Percentiles rank a stretch among this genome's conserved stretches.
These are phyloP conservation scores for Cercospora nicotianae DNA, from an alignment of 2,329 filamentous ascomycete genomes.

Conservation along the genomic window DNA sequence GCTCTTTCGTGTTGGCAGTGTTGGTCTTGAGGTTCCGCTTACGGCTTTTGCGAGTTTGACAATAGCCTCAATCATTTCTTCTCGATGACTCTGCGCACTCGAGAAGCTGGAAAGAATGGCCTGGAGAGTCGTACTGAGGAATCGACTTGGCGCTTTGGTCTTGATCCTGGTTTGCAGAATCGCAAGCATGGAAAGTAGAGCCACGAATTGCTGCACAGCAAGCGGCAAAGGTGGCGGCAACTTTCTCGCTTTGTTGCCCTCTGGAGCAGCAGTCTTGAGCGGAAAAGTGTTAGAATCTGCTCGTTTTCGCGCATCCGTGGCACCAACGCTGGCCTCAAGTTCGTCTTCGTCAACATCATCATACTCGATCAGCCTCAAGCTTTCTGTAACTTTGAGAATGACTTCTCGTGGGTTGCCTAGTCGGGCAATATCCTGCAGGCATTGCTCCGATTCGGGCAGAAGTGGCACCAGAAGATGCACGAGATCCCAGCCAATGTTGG, in stretches of 20 bases:
- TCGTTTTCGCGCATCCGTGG: slow-evolving; percentile 20
- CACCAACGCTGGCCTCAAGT: not conserved
- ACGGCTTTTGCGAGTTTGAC: slow-evolving; percentile 70
- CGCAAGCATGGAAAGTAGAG: slow-evolving; percentile 68
- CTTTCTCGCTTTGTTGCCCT: slow-evolving; percentile 33
- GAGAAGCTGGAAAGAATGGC: slow-evolving; percentile 68
- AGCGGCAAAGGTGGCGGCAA: slow-evolving; percentile 41
- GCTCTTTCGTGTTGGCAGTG: slow-evolving; percentile 59
- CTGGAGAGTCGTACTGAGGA: slow-evolving; percentile 73
- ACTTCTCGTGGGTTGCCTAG: slow-evolving; percentile 80
- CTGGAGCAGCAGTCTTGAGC: slow-evolving; percentile 30
- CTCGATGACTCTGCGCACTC: slow-evolving; percentile 54
- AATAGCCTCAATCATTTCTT: slow-evolving; percentile 68
- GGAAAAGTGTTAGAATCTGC: slow-evolving; percentile 34
- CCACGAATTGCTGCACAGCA: slow-evolving; percentile 61
- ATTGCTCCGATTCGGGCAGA: slow-evolving; percentile 64
- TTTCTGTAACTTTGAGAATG: slow-evolving; percentile 76
- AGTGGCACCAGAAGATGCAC: slow-evolving; percentile 71
- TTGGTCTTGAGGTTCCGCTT: slow-evolving; percentile 65
- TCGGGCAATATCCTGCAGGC: slow-evolving; percentile 71
- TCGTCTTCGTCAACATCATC: slow-evolving; percentile 55
- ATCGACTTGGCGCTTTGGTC: slow-evolving; percentile 75
- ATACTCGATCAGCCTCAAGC: slow-evolving; percentile 62
- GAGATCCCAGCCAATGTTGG: slow-evolving; percentile 81
- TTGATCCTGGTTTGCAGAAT: slow-evolving; percentile 73